Evolutionary conservation across 2,329 filamentous ascomycete genomes (phyloP), one percentile per base, ranked within the genome.

Genomic region (Hyphodiscus sp.): DNA sequence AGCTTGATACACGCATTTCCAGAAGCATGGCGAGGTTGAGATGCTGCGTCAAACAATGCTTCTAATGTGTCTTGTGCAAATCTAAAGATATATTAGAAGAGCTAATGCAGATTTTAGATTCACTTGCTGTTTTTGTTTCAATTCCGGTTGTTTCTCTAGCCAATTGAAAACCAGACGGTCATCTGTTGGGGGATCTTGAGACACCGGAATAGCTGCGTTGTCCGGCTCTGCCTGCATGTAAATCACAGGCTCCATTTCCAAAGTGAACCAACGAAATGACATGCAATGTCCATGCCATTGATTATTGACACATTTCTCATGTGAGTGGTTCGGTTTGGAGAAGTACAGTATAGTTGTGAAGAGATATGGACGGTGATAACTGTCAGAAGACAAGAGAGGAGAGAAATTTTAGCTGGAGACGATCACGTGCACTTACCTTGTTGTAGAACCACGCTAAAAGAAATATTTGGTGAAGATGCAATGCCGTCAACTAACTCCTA

Each of bases 1-100:
- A 85, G 74, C 63, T 78, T 81, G 57, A 79, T 73, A 54, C 78
- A 84, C 15, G 79, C 76, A 61, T 81, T 77, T 13, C 79, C 79
- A 4, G 78, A 82, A 23, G 74, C 71, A 50, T 77, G 75, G 50
- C 76, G 77, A 13, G 80, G 79, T 62, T 79, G 76, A 45, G 61
- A 58, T 46, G 67, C 66, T 45, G 63, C 56, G 4, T 58, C 53
- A 2, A 69, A 51, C 19, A 65, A 57, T 7, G 53, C 48, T 8
- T 59, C 51, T 9, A 68, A 46, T 23, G 55, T 53, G 46, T 61
- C 54, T 47, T 52, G 51, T 13, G 60, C 54, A 51, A 63, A 51
- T 41, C 65, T 67, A 50, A 13, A 38, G 11, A 20, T 18, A 13
- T 20, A 5, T 30, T 6, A 9, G 6, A 8, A 16, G 45, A 29